Base-by-base conservation (phyloP, 1,284 basidiomycete species). In the Ustilago vetiveriae region DNA sequence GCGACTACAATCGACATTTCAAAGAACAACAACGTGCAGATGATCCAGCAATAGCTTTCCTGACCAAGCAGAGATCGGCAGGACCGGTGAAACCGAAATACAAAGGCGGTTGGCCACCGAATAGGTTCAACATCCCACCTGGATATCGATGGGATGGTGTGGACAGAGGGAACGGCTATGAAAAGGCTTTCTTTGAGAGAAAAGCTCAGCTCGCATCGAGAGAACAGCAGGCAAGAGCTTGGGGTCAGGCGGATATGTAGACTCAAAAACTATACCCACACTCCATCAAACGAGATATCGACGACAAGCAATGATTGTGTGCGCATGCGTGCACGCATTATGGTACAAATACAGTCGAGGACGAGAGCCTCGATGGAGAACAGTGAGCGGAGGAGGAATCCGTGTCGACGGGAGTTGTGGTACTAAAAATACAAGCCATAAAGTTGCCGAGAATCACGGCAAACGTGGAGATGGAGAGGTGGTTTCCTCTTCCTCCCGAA, bases 121-220 rank as follows among this genome's bases (percentile, higher is more conserved):
- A 99, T 84, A 88, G 95, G 9, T 98, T 95, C 82, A 90, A 90
- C 22, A 97, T 99, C 69, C 89, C 88, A 53, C 96, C 95, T 11
- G 95, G 95, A 0, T 94, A 94, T 81, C 86, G 95, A 73, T 98
- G 94, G 95, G 95, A 98, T 46, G 82, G 82, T 1, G 82, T 83
- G 5, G 80, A 82, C 46, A 88, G 94, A 54, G 88, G 92, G 1
- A 98, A 90, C 69, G 95, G 95, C 2, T 98, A 95, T 71, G 95
- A 98, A 84, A 92, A 90, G 85, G 93, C 92, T 74, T 85, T 72
- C 6, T 69, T 81, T 30, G 63, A 73, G 38, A 45, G 67, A 10
- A 71, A 72, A 19, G 46, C 44, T 23, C 51, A 39, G 21, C 41
- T 73, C 22, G 47, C 27, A 14, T 38, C 42, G 5, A 44, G 62